Percentiles rank a stretch among this genome's conserved stretches.
phyloP scores from a whole-genome alignment of 345 rosid genomes.

The Acer saccharum region DNA sequence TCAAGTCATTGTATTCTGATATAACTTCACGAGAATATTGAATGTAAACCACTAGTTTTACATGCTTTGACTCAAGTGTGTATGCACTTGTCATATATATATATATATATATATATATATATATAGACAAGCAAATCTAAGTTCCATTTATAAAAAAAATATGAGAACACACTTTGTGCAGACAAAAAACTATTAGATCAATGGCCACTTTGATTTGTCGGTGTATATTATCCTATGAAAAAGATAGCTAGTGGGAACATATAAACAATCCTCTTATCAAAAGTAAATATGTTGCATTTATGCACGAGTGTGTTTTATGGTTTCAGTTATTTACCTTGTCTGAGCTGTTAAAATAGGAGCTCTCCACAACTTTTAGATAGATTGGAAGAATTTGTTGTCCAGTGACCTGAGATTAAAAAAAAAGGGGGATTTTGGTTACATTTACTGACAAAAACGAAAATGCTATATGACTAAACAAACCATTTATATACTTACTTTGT shows the following conservation, averaged over 20 bases:
- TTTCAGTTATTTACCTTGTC: constrained; percentile 66
- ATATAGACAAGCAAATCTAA: constrained; percentile 38
- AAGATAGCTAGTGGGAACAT: constrained; percentile 35
- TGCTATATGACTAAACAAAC: neutral
- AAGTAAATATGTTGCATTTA: neutral
- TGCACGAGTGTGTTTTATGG: neutral
- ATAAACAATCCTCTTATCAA: constrained; percentile 14
- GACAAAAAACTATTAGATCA: constrained; percentile 22
- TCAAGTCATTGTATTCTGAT: too few relatives aligned
- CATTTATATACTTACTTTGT: constrained; percentile 55
- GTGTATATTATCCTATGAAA: constrained; percentile 15
- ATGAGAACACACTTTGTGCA: constrained; percentile 19
- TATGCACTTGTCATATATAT: too few relatives aligned
- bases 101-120: neutral
- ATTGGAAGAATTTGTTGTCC: constrained; percentile 89
- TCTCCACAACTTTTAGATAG: constrained; percentile 90
- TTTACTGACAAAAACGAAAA: constrained; percentile 6
- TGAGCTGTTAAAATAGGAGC: constrained; percentile 92
- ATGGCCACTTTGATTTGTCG: constrained; percentile 51
- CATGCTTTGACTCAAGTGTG: too few relatives aligned
- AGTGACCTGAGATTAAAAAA: constrained; percentile 52
- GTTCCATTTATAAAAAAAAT: constrained; percentile 14
- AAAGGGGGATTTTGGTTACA: constrained; percentile 2
- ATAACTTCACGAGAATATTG: too few relatives aligned
- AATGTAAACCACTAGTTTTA: too few relatives aligned